Evolutionary conservation across 176 grass and related monocot species (phyloP).

Genomic region (Raddia guianensis): DNA sequence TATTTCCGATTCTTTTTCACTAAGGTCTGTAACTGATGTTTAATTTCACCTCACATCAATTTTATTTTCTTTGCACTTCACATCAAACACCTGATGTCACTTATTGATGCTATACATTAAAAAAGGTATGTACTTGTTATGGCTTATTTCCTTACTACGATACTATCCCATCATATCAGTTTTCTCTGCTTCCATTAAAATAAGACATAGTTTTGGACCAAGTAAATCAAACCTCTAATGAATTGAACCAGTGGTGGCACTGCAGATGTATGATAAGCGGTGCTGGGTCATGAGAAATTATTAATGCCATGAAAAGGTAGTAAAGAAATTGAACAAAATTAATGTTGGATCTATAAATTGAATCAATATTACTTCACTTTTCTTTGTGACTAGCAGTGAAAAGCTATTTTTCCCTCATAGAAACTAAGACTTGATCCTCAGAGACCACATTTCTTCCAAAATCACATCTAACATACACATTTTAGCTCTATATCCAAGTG

Average conservation of each 20-base stretch:
- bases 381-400: neutral
- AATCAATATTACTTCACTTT: neutral
- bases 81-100: neutral
- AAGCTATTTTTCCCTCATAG: neutral
- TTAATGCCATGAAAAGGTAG: neutral
- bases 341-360: neutral
- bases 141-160: neutral
- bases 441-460: neutral
- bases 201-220: neutral
- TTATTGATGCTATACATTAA: conserved; percentile 4
- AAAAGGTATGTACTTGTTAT: neutral
- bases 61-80: neutral
- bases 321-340: neutral
- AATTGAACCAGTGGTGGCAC: neutral
- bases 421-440: neutral
- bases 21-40: neutral
- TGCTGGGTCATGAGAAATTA: neutral
- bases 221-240: neutral
- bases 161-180: conserved; percentile 11
- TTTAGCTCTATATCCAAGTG: neutral
- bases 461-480: neutral
- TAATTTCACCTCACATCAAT: conserved; percentile 4
- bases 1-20: conserved; percentile 8
- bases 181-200: conserved; percentile 1
- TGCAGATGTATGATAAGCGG: neutral